Base-by-base conservation (phyloP, 2,329 filamentous ascomycete genomes). In the Aspergillus quadricinctus region DNA sequence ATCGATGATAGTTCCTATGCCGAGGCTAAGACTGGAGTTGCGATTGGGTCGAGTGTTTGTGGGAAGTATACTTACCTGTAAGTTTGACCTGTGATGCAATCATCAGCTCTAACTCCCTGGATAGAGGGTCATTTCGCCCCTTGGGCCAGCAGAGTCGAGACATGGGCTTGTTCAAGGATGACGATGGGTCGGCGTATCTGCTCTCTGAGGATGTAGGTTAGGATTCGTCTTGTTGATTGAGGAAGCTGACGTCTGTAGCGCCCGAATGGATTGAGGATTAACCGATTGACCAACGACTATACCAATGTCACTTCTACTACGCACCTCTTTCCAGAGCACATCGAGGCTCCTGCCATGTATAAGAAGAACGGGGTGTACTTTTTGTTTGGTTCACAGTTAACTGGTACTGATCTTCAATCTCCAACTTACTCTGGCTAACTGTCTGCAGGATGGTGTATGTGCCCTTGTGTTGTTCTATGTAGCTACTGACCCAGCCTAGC, bases 1-100 rank as follows among this genome's bases (percentile, higher is more conserved):
- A 87, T 88, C 50, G 86, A 89, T 65, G 79, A 75, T 54, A 75
- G 75, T 29, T 78, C 78, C 65, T 89, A 89, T 61, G 78, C 77
- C 1, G 85, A 88, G 37, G 87, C 86, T 0, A 83, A 81, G 54
- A 83, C 85, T 1, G 87, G 85, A 0, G 83, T 89, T 5, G 87
- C 86, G 0, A 85, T 80, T 0, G 79, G 81, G 0, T 75, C 79
- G 57, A 77, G 73, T 0, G 82, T 88, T 0, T 88, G 86, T 61
- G 86, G 87, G 2, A 72, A 77, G 41, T 89, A 88, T 64, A 71
- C 70, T 4, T 83, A 82, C 62, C 60, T 56, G 52, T 59, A 54
- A 23, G 57, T 35, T 21, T 2, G 0, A 11, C 40, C 17, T 48
- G 4, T 10, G 17, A 3, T n/a, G 28, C 11, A 2, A 9, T 17